These are phyloP conservation scores for Neofusicoccum laricinum DNA, from an alignment of 2,329 filamentous ascomycete species.

Conservation along the genomic window DNA sequence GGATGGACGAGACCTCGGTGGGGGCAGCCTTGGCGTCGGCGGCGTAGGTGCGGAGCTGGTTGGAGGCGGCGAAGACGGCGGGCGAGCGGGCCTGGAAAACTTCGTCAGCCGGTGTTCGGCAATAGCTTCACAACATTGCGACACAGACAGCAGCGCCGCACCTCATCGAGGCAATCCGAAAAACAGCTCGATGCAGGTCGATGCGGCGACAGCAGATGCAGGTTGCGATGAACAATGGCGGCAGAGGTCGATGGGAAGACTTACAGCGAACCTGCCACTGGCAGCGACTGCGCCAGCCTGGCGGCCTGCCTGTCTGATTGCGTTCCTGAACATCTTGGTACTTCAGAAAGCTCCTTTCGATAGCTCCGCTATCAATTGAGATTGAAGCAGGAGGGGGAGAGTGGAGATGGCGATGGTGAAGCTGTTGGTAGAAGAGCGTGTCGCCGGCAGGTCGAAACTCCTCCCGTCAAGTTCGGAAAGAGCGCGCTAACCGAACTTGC, in stretches of 20 bases:
- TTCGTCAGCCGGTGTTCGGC: conserved; percentile 42
- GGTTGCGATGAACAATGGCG: conserved; percentile 40
- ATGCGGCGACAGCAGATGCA: conserved; percentile 36
- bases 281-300: conserved; percentile 88
- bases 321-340: conserved; percentile 91
- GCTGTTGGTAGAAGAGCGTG: conserved; percentile 12
- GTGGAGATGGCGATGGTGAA: conserved; percentile 36
- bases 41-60: conserved; percentile 83
- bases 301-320: conserved; percentile 94
- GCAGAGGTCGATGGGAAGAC: conserved; percentile 51
- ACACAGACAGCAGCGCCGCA: not conserved
- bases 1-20: conserved; percentile 98
- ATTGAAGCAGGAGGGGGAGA: conserved; percentile 40
- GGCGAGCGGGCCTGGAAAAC: conserved; percentile 78
- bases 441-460: not conserved
- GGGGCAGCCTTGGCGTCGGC: conserved; percentile 90
- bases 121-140: conserved; percentile 27
- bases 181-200: not conserved
- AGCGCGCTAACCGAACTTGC: too few species aligned
- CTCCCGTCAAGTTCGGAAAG: not conserved
- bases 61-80: conserved; percentile 65
- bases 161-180: not conserved
- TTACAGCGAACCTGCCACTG: conserved; percentile 90
- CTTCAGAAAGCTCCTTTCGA: conserved; percentile 40
- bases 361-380: conserved; percentile 44